phyloP scores from a whole-genome alignment of 179 eudicot genomes.

The Nepenthes alata region DNA sequence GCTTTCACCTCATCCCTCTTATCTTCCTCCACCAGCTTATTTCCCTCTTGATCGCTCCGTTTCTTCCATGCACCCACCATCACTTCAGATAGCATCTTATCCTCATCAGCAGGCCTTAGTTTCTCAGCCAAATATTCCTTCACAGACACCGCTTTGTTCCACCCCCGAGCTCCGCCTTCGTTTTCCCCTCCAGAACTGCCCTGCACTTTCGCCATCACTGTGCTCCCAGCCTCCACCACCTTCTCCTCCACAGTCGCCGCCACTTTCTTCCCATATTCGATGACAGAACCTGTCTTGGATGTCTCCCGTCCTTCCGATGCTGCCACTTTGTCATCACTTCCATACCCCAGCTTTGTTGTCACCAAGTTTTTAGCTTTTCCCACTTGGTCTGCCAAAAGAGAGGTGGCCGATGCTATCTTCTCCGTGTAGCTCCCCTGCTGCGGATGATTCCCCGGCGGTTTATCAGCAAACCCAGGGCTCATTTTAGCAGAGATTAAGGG shows the following conservation, averaged over 20 bases:
- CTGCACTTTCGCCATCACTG: slow-evolving; percentile 30
- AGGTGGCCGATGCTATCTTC: slow-evolving; percentile 25
- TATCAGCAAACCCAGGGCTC: slow-evolving; percentile 9
- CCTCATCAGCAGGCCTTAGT: slow-evolving; percentile 55
- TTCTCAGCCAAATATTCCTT: slow-evolving; percentile 51
- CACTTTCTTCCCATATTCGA: slow-evolving; percentile 31
- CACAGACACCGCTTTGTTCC: slow-evolving; percentile 41
- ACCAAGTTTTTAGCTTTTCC: slow-evolving; percentile 40
- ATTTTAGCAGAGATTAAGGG: slow-evolving; percentile 10
- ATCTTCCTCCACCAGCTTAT: background rate
- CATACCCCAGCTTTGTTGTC: slow-evolving; percentile 44
- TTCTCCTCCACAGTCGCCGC: slow-evolving; percentile 28
- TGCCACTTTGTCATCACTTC: slow-evolving; percentile 5
- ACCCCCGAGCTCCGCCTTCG: slow-evolving; percentile 12
- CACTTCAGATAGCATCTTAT: slow-evolving; percentile 39
- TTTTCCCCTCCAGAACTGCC: slow-evolving; percentile 14
- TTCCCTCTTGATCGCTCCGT: slow-evolving; percentile 9
- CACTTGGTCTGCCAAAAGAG: slow-evolving; percentile 27
- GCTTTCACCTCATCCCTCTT: slow-evolving; percentile 25
- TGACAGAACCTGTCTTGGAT: slow-evolving; percentile 10
- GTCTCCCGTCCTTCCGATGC: background rate
- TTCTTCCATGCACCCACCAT: slow-evolving; percentile 27
- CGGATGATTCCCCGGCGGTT: background rate
- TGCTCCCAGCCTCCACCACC: slow-evolving; percentile 21
- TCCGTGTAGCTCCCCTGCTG: slow-evolving; percentile 18